These are phyloP conservation scores for Elsinoe necatrix DNA, from an alignment of 2,329 filamentous ascomycete species.

Conservation along the genomic window DNA sequence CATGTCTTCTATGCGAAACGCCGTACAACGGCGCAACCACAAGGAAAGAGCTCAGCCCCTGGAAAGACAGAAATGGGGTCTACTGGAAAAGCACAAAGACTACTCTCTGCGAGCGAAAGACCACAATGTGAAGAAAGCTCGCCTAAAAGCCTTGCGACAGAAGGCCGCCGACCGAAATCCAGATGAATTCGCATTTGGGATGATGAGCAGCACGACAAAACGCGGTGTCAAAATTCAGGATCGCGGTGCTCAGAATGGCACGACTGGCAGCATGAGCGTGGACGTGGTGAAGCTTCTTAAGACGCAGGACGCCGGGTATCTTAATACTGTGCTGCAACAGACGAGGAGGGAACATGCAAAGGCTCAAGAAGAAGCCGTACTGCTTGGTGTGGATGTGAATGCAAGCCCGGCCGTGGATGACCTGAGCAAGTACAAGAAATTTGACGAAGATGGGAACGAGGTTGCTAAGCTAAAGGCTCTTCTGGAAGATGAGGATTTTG, in stretches of 20 bases:
- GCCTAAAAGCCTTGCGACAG: constrained; percentile 49
- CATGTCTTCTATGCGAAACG: constrained; percentile 53
- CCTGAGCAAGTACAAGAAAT: constrained; percentile 31
- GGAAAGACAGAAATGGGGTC: constrained; percentile 75
- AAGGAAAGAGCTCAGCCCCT: constrained; percentile 80
- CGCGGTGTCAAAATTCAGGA: constrained; percentile 38
- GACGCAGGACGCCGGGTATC: constrained; percentile 56
- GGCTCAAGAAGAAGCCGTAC: constrained; percentile 32
- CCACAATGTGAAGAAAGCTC: constrained; percentile 54
- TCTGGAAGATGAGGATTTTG: constrained; percentile 18
- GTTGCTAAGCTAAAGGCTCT: constrained; percentile 12
- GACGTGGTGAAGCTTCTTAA: constrained; percentile 57
- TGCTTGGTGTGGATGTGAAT: constrained; percentile 33
- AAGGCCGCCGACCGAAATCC: constrained; percentile 55
- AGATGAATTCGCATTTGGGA: constrained; percentile 59
- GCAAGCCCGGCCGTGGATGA: constrained; percentile 24
- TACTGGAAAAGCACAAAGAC: constrained; percentile 92
- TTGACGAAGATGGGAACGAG: constrained; percentile 29
- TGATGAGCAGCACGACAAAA: constrained; percentile 48
- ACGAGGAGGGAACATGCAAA: constrained; percentile 46
- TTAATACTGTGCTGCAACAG: constrained; percentile 50
- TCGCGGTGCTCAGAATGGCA: constrained; percentile 35
- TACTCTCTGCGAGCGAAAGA: constrained; percentile 58
- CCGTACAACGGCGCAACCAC: constrained; percentile 73
- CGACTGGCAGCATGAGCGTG: constrained; percentile 33